Conservation (phyloP, 1,139 yeast species). For the Yamadazyma dendronema region DNA sequence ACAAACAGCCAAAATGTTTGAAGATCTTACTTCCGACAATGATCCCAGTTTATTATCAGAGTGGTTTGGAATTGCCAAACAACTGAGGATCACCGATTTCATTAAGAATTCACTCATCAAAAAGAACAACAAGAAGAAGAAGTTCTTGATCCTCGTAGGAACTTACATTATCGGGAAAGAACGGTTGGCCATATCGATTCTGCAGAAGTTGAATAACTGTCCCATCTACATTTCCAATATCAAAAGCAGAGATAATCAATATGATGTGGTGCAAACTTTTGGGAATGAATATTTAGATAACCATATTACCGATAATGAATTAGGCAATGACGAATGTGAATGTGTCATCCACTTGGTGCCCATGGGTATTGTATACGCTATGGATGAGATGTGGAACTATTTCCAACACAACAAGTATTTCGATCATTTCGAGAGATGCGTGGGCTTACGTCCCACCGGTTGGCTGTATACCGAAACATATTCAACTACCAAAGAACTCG, state of each 20-base stretch:
- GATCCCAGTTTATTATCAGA: slow-evolving; percentile 26
- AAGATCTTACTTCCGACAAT: slow-evolving; percentile 22
- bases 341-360: slow-evolving; percentile 73
- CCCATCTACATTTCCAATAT: slow-evolving; percentile 51
- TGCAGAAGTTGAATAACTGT: slow-evolving; percentile 48
- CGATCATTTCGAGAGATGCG: slow-evolving; percentile 50
- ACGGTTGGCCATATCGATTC: slow-evolving; percentile 69
- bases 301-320: slow-evolving; percentile 31
- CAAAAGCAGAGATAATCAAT: slow-evolving; percentile 48
- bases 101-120: slow-evolving; percentile 8
- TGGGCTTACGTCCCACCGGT: slow-evolving; percentile 81
- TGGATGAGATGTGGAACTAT: slow-evolving; percentile 45
- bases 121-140: slow-evolving; percentile 28
- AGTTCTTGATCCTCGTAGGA: slow-evolving; percentile 71
- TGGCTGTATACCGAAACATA: slow-evolving; percentile 58
- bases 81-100: slow-evolving; percentile 48
- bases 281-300: slow-evolving; percentile 31
- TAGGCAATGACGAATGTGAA: slow-evolving; percentile 34
- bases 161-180: slow-evolving; percentile 93
- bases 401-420: slow-evolving; percentile 49
- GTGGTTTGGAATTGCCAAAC: slow-evolving; percentile 40
- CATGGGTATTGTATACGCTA: slow-evolving; percentile 45
- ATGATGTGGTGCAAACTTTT: slow-evolving; percentile 37
- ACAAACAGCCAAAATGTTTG: slow-evolving; percentile 54
- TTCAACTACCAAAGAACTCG: slow-evolving; percentile 12